Evolutionary conservation across 2,329 filamentous ascomycete genomes (phyloP), one percentile per base, ranked within the genome.

Genomic region (Pyricularia sp.): DNA sequence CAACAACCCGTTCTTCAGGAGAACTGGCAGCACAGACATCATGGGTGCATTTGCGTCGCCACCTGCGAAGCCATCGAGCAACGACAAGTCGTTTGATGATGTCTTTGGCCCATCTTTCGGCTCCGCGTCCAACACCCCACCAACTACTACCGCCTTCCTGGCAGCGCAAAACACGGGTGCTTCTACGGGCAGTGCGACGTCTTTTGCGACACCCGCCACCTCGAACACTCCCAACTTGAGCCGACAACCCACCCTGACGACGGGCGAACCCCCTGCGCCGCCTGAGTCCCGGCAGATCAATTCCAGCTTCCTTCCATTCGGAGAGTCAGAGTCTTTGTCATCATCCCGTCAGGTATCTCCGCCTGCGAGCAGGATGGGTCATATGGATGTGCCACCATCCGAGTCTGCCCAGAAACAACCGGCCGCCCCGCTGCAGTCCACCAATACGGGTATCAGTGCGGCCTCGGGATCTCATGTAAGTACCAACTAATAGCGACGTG

Each of bases 1-100:
- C 70, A 97, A 92, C 71, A 99, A 99, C 73, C 94, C 94, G 0
- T 99, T 99, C 81, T 97, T 97, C 79, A 87, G 91, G 72, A 81
- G 85, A 60, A 84, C 85, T 61, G 82, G 80, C 65, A 87, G 85
- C 75, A 81, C 84, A 53, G 82, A 86, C 68, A 81, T 85, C 66
- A 81, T 83, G 76, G 79, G 80, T 55, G 77, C 81, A 16, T 85
- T 84, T 67, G 73, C 78, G 33, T 77, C 81, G 12, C 78, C 81
- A 13, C 75, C 66, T 16, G 60, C 65, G n/a, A 77, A 78, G 69
- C 77, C 78, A 62, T 79, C 79, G 65, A 79, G 81, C 33, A 62
- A 40, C 62, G 87, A 90, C 68, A 87, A 84, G 75, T 86, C 87
- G 4, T 96, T 96, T 74, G 91, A 96, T 72, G 92, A 89, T 71